phyloP scores from a whole-genome alignment of 495 filamentous ascomycete genomes.

The Saxophila tyrrhenica region DNA sequence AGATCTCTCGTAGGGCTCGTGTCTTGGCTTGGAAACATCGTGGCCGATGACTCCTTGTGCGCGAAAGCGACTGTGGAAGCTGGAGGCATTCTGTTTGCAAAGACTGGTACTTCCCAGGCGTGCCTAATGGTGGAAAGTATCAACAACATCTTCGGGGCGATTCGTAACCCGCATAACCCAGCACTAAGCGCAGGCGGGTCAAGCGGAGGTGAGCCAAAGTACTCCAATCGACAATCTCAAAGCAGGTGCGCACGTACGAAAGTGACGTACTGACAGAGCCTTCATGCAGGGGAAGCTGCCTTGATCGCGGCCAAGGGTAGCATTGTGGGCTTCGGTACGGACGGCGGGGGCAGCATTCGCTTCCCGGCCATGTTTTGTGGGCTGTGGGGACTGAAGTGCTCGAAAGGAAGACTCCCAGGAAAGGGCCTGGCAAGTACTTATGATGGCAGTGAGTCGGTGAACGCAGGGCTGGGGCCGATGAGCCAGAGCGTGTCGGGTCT shows the following conservation, averaged over 20 bases:
- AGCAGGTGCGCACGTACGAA: no score
- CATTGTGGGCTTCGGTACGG: conserved; percentile 27
- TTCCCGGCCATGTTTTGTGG: conserved; percentile 28
- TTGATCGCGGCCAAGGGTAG: conserved; percentile 35
- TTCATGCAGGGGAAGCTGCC: conserved; percentile 50
- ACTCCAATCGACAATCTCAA: no score
- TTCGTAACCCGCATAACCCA: no score
- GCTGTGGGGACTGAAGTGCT: conserved; percentile 21
- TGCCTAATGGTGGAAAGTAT: no score
- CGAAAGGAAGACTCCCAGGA: conserved; percentile 20
- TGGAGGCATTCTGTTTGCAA: no score
- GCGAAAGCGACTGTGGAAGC: no score
- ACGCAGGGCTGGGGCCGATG: conserved; percentile 41
- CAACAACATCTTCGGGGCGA: no score
- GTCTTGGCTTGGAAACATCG: no score
- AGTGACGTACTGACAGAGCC: no score
- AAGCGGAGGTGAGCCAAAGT: no score
- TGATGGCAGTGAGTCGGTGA: conserved; percentile 28
- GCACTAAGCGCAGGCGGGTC: conserved; percentile 46
- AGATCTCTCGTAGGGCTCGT: conserved; percentile 26
- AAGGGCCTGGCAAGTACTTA: neutral
- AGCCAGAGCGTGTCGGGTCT: conserved; percentile 36
- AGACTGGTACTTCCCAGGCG: no score
- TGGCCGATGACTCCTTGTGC: no score
- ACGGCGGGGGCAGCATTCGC: conserved; percentile 26